Evolutionary conservation across 352 stramenopile genomes (phyloP).

Genomic region (Phytophthora foliorum): DNA sequence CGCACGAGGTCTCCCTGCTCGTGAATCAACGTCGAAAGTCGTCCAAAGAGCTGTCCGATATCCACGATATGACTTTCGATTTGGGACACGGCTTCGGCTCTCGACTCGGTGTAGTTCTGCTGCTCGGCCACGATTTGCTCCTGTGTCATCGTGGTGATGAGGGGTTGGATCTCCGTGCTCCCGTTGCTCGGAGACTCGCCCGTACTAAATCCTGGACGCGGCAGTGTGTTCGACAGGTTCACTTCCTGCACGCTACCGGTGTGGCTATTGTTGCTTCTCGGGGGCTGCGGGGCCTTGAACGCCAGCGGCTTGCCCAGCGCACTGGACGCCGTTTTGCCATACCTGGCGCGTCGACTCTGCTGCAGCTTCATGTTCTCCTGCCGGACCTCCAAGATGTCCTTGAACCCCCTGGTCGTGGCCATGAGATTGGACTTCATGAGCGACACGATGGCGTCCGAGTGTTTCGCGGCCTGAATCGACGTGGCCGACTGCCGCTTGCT

Average conservation of each 20-base stretch:
- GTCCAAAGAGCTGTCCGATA: constrained; percentile 85
- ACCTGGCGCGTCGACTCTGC: constrained; percentile 79
- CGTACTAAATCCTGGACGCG: constrained; percentile 52
- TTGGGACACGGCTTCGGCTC: constrained; percentile 81
- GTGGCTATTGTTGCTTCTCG: constrained; percentile 44
- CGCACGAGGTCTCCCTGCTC: constrained; percentile 86
- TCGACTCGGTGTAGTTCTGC: constrained; percentile 81
- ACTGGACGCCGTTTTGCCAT: constrained; percentile 79
- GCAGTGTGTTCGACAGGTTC: constrained; percentile 62
- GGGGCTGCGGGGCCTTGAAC: constrained; percentile 59
- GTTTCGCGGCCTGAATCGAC: constrained; percentile 78
- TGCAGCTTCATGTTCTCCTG: constrained; percentile 91
- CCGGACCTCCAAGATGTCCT: constrained; percentile 87
- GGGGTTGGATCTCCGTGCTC: constrained; percentile 63
- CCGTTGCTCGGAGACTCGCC: constrained; percentile 33
- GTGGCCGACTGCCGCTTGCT: constrained; percentile 64
- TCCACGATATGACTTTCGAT: constrained; percentile 91
- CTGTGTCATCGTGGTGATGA: constrained; percentile 81
- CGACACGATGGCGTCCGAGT: constrained; percentile 86
- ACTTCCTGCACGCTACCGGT: constrained; percentile 42
- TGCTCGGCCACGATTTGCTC: constrained; percentile 82
- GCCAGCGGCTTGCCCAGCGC: constrained; percentile 80
- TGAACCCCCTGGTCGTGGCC: constrained; percentile 82
- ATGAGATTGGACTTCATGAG: constrained; percentile 90
- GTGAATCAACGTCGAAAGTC: constrained; percentile 83